phyloP scores from a whole-genome alignment of 176 grass and related monocot species.

The Zea mays region Zm-B73-REFERENCE-NAM-5.0 NC_050103.1:176817001-176817500 shows the following conservation, averaged over 20 bases:
- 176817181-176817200: not conserved
- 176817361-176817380: not conserved
- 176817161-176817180: not conserved
- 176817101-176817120: conserved; percentile 14
- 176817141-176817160: not conserved
- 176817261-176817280: not conserved
- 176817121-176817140: not conserved
- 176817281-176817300: not conserved
- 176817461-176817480: not conserved
- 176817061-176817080: conserved; percentile 29
- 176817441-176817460: not conserved
- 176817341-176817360: not conserved
- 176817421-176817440: not conserved
- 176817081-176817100: conserved; percentile 12
- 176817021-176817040: conserved; percentile 98
- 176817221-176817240: not conserved
- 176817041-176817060: conserved; percentile 15
- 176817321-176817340: not conserved
- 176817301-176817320: not conserved
- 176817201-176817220: not conserved
- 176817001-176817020: conserved; percentile 89
- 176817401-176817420: not conserved
- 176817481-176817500: not conserved
- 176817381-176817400: not conserved
- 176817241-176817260: not conserved